Base-by-base conservation (phyloP, 1,284 basidiomycete species). In the Cutaneotrichosporon sp. region DNA sequence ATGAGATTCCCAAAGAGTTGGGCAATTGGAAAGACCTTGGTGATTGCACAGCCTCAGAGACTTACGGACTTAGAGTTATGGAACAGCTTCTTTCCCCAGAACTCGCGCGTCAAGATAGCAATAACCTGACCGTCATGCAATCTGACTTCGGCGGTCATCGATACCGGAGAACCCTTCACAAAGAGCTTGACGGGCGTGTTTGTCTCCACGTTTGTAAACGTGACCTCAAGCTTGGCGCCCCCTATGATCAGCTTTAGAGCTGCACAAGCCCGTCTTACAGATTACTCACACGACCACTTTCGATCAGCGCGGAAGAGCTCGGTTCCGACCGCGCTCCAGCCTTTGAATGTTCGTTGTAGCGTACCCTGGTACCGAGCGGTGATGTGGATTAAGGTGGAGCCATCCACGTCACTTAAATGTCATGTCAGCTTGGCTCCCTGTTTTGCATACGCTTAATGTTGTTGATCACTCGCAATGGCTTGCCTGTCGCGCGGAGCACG, bases 81-180 rank as follows among this genome's bases (percentile, higher is more conserved):
- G 4, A 46, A 16, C 27, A 26, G 33, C 10, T 16, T 29, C 25
- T 41, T 45, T 29, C 26, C 17, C 33, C 24, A 25, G 25, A 52
- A 46, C 50, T 52, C 44, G 34, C 50, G 44, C 16, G 50, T 32
- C 17, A 52, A 25, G n/a, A 43, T 41, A 11, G 50, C 50, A 7
- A 52, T 12, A 5, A 44, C 24, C 20, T 32, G 29, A 3, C 44
- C 44, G 14, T 33, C 22, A 14, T 26, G 24, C 16, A 34, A 17
- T 9, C n/a, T 24, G 9, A 46, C 44, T 24, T 46, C 44, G 22
- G 44, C 44, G 7, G 31, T 34, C 20, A 17, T 34, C 32, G 19
- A 19, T 1, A 46, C 32, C 7, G 22, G 22, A 11, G 25, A 17
- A 4, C 44, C 44, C 24, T 46, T 46, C 2, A 46, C 32, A 24